Conservation (phyloP, 352 stramenopile genomes). For the Blastocystis sp. region DNA sequence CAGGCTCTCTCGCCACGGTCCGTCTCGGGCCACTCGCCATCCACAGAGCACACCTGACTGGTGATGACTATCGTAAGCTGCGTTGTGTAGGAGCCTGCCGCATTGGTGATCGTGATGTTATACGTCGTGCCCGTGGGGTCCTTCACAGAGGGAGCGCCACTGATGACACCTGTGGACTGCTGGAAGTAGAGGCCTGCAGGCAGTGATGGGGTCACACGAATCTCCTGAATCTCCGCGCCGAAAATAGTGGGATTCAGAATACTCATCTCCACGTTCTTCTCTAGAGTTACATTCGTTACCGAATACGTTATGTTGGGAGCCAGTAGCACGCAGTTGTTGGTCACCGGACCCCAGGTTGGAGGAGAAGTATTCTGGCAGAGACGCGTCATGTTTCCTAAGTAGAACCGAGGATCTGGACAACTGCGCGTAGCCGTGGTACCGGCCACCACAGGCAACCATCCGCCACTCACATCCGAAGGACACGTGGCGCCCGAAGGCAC, state of each 20-base stretch:
- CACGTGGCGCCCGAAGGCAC: constrained; percentile 13
- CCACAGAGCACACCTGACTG: constrained; percentile 3
- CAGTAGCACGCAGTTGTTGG: not conserved
- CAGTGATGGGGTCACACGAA: not conserved
- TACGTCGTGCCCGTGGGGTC: not conserved
- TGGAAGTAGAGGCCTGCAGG: constrained; percentile 43
- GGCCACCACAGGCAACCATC: not conserved
- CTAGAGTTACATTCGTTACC: constrained; percentile 22
- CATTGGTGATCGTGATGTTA: constrained; percentile 29
- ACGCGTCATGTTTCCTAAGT: constrained; percentile 30
- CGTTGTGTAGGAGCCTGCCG: constrained; percentile 4
- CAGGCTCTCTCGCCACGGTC: constrained; percentile 28
- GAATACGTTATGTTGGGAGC: constrained; percentile 56
- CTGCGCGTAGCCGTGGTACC: constrained; percentile 20
- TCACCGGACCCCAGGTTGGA: constrained; percentile 2
- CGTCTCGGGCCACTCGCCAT: constrained; percentile 14
- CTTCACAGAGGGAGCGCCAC: constrained; percentile 4
- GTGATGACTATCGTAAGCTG: constrained; percentile 29
- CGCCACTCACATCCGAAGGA: not conserved
- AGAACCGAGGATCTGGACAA: not conserved
- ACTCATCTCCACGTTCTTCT: constrained; percentile 48
- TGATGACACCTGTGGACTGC: not conserved
- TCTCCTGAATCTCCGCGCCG: not conserved
- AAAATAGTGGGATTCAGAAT: constrained; percentile 6
- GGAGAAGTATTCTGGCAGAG: not conserved